Percentiles rank a stretch among this genome's conserved stretches.
phyloP scores from a whole-genome alignment of 257 asterid species.

The Nicotiana knightiana region DNA sequence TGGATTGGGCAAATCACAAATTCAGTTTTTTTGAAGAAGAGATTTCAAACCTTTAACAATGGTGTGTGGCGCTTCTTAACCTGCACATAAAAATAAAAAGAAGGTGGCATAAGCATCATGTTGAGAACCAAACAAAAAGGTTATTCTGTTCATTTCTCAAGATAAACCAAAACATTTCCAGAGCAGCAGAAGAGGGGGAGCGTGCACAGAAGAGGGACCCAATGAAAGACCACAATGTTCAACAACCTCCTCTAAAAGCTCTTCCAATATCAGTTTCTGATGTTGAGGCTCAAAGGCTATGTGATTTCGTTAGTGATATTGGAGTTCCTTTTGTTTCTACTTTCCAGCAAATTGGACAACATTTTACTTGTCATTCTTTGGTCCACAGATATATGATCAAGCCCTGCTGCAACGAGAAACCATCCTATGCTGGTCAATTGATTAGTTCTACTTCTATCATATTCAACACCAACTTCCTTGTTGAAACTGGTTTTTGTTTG shows the following conservation, averaged over 20 bases:
- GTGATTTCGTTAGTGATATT: background rate
- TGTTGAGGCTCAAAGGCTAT: background rate
- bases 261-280: background rate
- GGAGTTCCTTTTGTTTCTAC: background rate
- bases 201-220: background rate
- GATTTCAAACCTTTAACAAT: slow-evolving; percentile 60
- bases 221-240: background rate
- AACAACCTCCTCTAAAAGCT: background rate
- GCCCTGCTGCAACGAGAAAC: background rate
- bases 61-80: slow-evolving; percentile 80
- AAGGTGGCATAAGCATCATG: background rate
- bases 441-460: background rate
- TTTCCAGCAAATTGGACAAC: too few relatives aligned
- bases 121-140: background rate
- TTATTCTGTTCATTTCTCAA: background rate
- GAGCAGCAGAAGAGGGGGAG: background rate
- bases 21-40: background rate
- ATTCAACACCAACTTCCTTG: background rate
- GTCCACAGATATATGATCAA: background rate
- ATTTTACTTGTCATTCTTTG: too few relatives aligned
- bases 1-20: background rate
- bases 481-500: background rate
- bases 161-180: background rate
- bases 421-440: background rate
- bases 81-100: slow-evolving; percentile 36